Evolutionary conservation across 192 early-diverging fungal genomes (phyloP), one percentile per base, ranked within the genome.

Genomic region (Gonapodya prolifera): DNA sequence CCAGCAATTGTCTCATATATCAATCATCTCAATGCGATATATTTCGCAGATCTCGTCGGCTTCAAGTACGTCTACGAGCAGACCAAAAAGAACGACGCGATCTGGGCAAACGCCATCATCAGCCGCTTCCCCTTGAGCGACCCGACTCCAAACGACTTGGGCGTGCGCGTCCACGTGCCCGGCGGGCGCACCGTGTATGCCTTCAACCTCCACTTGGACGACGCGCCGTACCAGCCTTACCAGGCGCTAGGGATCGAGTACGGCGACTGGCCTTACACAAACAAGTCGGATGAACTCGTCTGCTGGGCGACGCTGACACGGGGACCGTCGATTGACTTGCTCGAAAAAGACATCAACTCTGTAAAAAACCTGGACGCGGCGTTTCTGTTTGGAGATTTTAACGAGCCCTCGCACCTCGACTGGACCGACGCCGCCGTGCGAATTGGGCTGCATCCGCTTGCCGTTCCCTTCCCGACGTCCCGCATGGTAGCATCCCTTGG

Each of bases 191-290:
- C 80, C 18, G 79, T 82, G 83, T 84, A 80, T 30, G 30, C 82
- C 18, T 84, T 84, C 78, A 84, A 84, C 78, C 79, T 78, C 61
- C 83, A 84, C 29, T 69, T 84, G 28, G 80, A 69, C 32, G 81
- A 84, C 36, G 80, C 79, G 61, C 83, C 83, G 0, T 84, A 84
- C 76, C 79, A 82, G 76, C 83, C 83, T 1, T 84, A 82, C 80
- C 83, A 84, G 61, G 31, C 82, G 28, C 75, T 35, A 29, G 79
- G 78, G 75, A 84, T 84, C 8, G 81, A 81, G 0, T 84, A 84
- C 30, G 79, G 71, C 18, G 75, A 33, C 36, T 78, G 80, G 28
- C 83, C 83, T 2, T 77, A 61, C 61, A 35, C 80, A 18, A 34
- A 79, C 28, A 82, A 79, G 1, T 78, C 79, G 28, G 79, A 80